phyloP scores from a whole-genome alignment of 345 rosid species.

The Eutrema japonicum region DNA sequence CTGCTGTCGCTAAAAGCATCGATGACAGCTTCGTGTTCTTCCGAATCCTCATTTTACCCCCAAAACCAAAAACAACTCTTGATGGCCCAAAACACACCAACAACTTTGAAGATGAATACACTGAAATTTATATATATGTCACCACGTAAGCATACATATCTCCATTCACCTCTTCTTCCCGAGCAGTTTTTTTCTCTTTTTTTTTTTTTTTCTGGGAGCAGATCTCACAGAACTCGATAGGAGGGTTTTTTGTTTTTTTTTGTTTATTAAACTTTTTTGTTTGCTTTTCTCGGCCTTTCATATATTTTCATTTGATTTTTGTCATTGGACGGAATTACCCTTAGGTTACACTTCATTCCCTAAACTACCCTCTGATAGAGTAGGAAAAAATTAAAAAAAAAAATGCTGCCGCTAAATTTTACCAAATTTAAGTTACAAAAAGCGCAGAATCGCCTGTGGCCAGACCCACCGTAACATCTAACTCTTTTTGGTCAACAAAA shows the following conservation, averaged over 20 bases:
- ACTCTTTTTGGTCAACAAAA: slow-evolving; percentile 10
- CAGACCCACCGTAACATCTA: slow-evolving; percentile 9
- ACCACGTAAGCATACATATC: slow-evolving; percentile 23
- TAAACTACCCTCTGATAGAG: slow-evolving; percentile 16
- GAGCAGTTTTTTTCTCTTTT: slow-evolving; percentile 22
- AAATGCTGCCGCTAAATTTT: slow-evolving; percentile 57
- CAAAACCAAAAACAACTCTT: slow-evolving; percentile 7
- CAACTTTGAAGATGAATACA: slow-evolving; percentile 3
- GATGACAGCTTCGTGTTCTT: slow-evolving; percentile 76
- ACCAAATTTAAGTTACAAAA: slow-evolving; percentile 27
- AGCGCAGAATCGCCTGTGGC: background rate
- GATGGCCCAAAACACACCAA: slow-evolving; percentile 5
- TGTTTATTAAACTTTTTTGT: slow-evolving; percentile 48
- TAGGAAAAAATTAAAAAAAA: background rate
- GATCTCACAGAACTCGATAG: slow-evolving; percentile 79
- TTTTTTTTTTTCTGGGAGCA: slow-evolving; percentile 42
- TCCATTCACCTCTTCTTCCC: slow-evolving; percentile 31
- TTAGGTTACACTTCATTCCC: slow-evolving; percentile 28
- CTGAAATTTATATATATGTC: slow-evolving; percentile 20
- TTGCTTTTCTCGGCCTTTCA: slow-evolving; percentile 60
- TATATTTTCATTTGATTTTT: slow-evolving; percentile 52
- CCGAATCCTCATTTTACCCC: slow-evolving; percentile 77
- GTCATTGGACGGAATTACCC: slow-evolving; percentile 46
- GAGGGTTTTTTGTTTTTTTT: slow-evolving; percentile 52
- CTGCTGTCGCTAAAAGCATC: slow-evolving; percentile 51